These are phyloP conservation scores for bread wheat (Triticum aestivum) DNA, from an alignment of 176 grass and related monocot genomes.

Conservation along the genomic window DNA sequence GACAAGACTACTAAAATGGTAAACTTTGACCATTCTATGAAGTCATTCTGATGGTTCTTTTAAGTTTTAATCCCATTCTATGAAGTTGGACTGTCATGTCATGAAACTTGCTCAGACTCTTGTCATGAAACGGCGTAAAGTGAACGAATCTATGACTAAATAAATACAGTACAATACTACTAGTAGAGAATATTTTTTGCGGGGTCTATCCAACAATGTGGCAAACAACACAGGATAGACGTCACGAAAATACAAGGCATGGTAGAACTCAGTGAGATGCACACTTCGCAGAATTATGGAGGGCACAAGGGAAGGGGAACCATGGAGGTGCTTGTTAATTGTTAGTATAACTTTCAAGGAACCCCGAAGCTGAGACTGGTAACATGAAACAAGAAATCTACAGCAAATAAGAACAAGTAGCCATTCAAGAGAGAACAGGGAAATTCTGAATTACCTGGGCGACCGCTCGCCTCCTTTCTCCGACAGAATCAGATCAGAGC, in stretches of 20 bases:
- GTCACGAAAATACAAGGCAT: neutral
- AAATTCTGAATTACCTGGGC: conserved; percentile 26
- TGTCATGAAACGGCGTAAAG: neutral
- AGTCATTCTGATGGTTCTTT: neutral
- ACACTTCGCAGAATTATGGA: neutral
- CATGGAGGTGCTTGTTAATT: neutral
- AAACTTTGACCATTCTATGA: neutral
- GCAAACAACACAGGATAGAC: neutral
- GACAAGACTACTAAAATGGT: neutral
- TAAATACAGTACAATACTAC: neutral
- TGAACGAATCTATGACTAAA: neutral
- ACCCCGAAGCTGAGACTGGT: neutral
- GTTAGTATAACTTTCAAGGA: neutral
- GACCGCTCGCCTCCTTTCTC: neutral
- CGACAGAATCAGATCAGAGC: neutral
- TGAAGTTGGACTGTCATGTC: neutral
- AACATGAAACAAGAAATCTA: neutral
- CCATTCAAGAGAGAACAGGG: neutral
- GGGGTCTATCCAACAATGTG: neutral
- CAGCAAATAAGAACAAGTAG: neutral
- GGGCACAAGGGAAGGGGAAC: neutral
- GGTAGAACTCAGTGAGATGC: neutral
- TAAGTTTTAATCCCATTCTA: neutral
- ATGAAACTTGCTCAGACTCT: too few relatives aligned
- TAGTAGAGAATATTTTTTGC: neutral